Evolutionary conservation across 345 rosid genomes (phyloP).

Genomic region (Camelina sativa): DNA sequence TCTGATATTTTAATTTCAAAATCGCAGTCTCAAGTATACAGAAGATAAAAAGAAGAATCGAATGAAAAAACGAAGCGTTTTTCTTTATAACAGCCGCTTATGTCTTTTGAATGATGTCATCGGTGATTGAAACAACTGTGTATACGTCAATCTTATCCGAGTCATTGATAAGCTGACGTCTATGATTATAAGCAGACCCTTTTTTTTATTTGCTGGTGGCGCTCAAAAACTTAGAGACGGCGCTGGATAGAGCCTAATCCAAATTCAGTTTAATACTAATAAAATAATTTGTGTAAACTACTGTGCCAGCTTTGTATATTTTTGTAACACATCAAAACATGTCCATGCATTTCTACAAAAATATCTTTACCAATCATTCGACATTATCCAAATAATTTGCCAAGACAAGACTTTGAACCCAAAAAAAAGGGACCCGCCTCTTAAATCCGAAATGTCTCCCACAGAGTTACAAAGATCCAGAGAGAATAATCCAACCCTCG

Average conservation of each 20-base stretch:
- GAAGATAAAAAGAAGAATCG: too few species aligned
- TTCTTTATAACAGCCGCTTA: not conserved
- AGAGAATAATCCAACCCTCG: not conserved
- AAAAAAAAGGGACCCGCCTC: not conserved
- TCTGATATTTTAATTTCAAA: too few species aligned
- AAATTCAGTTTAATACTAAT: not conserved
- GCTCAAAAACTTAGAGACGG: constrained; percentile 32
- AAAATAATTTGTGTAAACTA: not conserved
- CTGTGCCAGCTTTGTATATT: not conserved
- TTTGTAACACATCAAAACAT: not conserved
- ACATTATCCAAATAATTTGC: not conserved
- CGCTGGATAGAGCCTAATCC: not conserved
- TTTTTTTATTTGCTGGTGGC: too few species aligned
- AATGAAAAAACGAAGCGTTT: too few species aligned
- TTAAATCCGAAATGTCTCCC: not conserved
- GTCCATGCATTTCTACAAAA: not conserved
- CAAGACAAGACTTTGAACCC: not conserved
- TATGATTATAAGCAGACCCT: not conserved
- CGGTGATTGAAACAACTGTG: not conserved
- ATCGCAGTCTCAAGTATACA: too few species aligned
- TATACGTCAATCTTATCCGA: not conserved
- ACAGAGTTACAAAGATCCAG: not conserved
- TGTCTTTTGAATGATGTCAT: not conserved
- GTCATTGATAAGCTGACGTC: not conserved
- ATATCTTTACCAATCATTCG: not conserved